Conservation (phyloP, 208 protist species). For the Trypanosoma conorhini region DNA sequence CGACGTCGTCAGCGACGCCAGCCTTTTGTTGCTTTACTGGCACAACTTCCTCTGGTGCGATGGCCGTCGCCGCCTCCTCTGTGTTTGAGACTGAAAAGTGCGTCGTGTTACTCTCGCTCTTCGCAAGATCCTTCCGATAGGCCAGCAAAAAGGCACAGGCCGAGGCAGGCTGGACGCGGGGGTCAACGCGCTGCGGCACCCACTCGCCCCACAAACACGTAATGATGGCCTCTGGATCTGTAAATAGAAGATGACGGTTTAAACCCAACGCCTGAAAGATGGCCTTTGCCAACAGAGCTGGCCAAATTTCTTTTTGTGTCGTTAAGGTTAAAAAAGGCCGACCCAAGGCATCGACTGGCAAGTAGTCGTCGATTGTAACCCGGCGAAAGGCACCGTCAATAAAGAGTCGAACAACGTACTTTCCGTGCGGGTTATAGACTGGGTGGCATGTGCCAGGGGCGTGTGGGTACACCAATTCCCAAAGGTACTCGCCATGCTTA, state of each 20-base stretch:
- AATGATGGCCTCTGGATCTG: slow-evolving; percentile 59
- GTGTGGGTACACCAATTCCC: slow-evolving; percentile 90
- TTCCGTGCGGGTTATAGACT: slow-evolving; percentile 91
- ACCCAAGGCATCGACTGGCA: slow-evolving; percentile 84
- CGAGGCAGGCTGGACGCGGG: slow-evolving; percentile 31
- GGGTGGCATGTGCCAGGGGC: slow-evolving; percentile 78
- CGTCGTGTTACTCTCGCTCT: slow-evolving; percentile 1
- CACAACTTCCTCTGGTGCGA: background rate
- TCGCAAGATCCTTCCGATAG: slow-evolving; percentile 34
- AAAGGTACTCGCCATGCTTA: slow-evolving; percentile 67
- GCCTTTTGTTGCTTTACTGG: background rate
- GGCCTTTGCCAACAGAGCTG: slow-evolving; percentile 84
- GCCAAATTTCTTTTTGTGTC: slow-evolving; percentile 82
- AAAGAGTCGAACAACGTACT: slow-evolving; percentile 91
- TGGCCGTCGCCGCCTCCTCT: background rate
- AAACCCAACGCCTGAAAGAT: slow-evolving; percentile 67
- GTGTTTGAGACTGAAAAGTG: slow-evolving; percentile 9
- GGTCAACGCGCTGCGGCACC: slow-evolving; percentile 71
- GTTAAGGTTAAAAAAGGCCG: slow-evolving; percentile 77
- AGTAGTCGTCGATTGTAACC: slow-evolving; percentile 83
- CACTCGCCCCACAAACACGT: slow-evolving; percentile 71
- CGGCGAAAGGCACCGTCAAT: slow-evolving; percentile 83
- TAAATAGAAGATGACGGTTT: slow-evolving; percentile 39
- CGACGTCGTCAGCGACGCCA: background rate
- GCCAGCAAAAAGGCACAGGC: slow-evolving; percentile 41